A percentile compares a stretch with the other conserved stretches of the same genome.
Conservation (phyloP, 495 filamentous ascomycete species). For the Talaromyces nanjingensis region DNA sequence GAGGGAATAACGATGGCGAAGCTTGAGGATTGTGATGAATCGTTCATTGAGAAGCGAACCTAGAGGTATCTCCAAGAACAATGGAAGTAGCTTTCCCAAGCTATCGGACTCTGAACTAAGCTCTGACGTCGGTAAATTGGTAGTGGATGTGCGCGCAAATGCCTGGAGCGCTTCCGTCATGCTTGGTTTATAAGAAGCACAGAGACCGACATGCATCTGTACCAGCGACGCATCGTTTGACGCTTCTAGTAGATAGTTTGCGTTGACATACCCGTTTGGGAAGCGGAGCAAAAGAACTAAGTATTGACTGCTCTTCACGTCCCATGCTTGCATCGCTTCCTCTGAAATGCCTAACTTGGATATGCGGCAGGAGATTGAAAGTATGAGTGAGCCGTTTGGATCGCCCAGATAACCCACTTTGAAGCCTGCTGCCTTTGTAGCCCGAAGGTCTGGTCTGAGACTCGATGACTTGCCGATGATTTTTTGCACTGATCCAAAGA, state of each 20-base stretch:
- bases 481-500: constrained; percentile 21
- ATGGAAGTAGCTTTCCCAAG: constrained; percentile 25
- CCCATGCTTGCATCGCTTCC: constrained; percentile 74
- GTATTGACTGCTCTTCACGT: constrained; percentile 58
- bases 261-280: constrained; percentile 44
- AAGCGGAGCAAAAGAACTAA: constrained; percentile 73
- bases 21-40: constrained; percentile 56
- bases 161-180: constrained; percentile 33
- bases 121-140: constrained; percentile 18
- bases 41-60: constrained; percentile 61
- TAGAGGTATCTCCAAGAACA: constrained; percentile 70
- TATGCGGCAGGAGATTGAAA: constrained; percentile 58
- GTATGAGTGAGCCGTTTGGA: constrained; percentile 46
- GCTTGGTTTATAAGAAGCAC: constrained; percentile 42
- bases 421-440: constrained; percentile 60
- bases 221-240: constrained; percentile 9
- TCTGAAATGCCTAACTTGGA: constrained; percentile 67
- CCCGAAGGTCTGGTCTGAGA: constrained; percentile 57
- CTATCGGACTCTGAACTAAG: background rate
- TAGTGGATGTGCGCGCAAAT: constrained; percentile 33
- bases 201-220: constrained; percentile 40
- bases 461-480: constrained; percentile 18
- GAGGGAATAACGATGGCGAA: constrained; percentile 45
- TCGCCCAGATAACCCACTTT: constrained; percentile 59
- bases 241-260: constrained; percentile 40